Evolutionary conservation across 2,329 filamentous ascomycete species (phyloP).

Genomic region (Ambrosiella beaveri): DNA sequence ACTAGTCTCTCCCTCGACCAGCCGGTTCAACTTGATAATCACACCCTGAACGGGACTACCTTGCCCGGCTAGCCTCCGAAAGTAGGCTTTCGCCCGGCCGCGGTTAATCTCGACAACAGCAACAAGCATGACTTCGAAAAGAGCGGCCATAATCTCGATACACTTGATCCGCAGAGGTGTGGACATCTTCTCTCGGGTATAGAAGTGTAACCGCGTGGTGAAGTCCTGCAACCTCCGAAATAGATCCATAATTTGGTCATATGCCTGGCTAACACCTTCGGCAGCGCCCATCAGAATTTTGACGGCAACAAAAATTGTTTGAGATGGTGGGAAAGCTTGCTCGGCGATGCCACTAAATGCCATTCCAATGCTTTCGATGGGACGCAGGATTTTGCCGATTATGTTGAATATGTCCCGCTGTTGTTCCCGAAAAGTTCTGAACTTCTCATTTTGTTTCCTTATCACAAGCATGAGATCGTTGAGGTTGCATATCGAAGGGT

Average conservation of each 20-base stretch:
- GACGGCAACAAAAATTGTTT: conserved; percentile 27
- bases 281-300: conserved; percentile 27
- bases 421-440: conserved; percentile 12
- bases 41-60: conserved; percentile 25
- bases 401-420: conserved; percentile 13
- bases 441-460: conserved; percentile 13
- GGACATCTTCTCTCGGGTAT: conserved; percentile 24
- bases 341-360: conserved; percentile 22
- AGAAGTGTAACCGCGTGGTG: conserved; percentile 25
- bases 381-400: conserved; percentile 17
- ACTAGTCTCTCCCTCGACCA: conserved; percentile 26
- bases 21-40: conserved; percentile 23
- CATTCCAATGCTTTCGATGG: conserved; percentile 25
- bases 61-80: conserved; percentile 24
- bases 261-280: conserved; percentile 26
- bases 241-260: conserved; percentile 28
- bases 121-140: conserved; percentile 29
- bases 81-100: conserved; percentile 26
- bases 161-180: conserved; percentile 23
- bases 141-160: conserved; percentile 24
- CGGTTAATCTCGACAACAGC: conserved; percentile 25
- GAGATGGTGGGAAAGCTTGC: conserved; percentile 25
- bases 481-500: conserved; percentile 7
- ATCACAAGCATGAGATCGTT: conserved; percentile 12
- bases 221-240: conserved; percentile 28